phyloP scores from a whole-genome alignment of 768 basidiomycete genomes.

The Chalciporus piperatus region DNA sequence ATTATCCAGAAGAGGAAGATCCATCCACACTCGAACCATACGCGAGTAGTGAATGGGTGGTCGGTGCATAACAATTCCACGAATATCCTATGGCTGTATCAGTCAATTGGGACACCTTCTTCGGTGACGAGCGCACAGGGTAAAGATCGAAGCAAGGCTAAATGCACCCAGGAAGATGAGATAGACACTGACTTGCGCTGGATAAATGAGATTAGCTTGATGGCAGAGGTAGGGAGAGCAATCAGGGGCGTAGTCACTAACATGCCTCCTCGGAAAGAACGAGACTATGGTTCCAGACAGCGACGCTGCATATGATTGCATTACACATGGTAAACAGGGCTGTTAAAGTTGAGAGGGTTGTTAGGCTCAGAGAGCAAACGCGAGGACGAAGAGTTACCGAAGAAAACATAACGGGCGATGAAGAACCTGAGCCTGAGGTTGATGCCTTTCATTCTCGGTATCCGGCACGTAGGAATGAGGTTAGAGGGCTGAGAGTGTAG shows the following conservation, averaged over 20 bases:
- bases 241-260: constrained; percentile 29
- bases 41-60: constrained; percentile 47
- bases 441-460: constrained; percentile 39
- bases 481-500: constrained; percentile 15
- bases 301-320: constrained; percentile 60
- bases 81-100: constrained; percentile 42
- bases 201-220: constrained; percentile 9
- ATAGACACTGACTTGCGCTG: constrained; percentile 55
- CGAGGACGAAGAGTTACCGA: constrained; percentile 40
- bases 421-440: constrained; percentile 36
- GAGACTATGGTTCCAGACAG: constrained; percentile 68
- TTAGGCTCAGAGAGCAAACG: neutral
- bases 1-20: constrained; percentile 53
- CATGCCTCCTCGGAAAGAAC: constrained; percentile 37
- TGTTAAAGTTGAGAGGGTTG: constrained; percentile 24
- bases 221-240: neutral
- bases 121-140: constrained; percentile 44
- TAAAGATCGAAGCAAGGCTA: constrained; percentile 55
- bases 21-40: constrained; percentile 75
- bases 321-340: constrained; percentile 62
- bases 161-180: constrained; percentile 58
- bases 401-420: constrained; percentile 55
- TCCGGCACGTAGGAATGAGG: constrained; percentile 18
- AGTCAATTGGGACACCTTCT: neutral
- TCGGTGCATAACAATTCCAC: constrained; percentile 53